phyloP scores from a whole-genome alignment of 108 stramenopile species.

The Fragilaria crotonensis region DNA sequence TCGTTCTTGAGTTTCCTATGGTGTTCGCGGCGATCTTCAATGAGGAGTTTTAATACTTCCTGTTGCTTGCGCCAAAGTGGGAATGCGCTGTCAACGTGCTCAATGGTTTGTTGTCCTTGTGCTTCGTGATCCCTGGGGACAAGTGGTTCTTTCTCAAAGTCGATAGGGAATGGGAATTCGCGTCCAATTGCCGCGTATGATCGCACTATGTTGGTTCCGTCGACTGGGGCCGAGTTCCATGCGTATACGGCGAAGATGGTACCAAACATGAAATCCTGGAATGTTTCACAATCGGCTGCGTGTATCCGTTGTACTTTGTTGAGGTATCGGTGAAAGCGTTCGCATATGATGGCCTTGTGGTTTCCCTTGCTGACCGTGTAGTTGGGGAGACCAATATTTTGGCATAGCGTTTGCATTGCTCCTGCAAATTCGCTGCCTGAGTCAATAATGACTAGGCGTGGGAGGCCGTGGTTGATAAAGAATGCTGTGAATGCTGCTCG shows the following conservation, averaged over 20 bases:
- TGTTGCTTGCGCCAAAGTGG: neutral
- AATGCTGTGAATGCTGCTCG: neutral
- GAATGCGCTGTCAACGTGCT: neutral
- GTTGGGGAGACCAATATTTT: neutral
- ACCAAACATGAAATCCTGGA: too few species aligned
- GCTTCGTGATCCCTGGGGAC: neutral
- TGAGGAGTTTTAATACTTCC: neutral
- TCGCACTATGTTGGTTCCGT: slow-evolving; percentile 21
- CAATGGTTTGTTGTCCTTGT: neutral
- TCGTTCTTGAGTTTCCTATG: too few species aligned
- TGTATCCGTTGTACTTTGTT: slow-evolving; percentile 12
- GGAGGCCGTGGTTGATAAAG: too few species aligned
- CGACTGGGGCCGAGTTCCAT: slow-evolving; percentile 19
- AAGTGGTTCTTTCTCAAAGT: neutral
- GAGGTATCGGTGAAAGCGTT: slow-evolving; percentile 12
- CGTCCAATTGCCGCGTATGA: slow-evolving; percentile 18
- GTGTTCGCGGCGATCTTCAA: neutral
- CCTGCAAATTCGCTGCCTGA: too few species aligned
- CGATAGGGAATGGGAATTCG: slow-evolving; percentile 24
- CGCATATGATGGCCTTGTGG: slow-evolving; percentile 22
- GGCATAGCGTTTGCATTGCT: neutral
- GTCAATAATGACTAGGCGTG: too few species aligned
- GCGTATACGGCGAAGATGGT: slow-evolving; percentile 11
- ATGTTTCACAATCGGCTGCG: neutral
- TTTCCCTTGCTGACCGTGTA: slow-evolving; percentile 7